phyloP scores from a whole-genome alignment of 2,329 filamentous ascomycete species.

The Botrytis paeoniae region DNA sequence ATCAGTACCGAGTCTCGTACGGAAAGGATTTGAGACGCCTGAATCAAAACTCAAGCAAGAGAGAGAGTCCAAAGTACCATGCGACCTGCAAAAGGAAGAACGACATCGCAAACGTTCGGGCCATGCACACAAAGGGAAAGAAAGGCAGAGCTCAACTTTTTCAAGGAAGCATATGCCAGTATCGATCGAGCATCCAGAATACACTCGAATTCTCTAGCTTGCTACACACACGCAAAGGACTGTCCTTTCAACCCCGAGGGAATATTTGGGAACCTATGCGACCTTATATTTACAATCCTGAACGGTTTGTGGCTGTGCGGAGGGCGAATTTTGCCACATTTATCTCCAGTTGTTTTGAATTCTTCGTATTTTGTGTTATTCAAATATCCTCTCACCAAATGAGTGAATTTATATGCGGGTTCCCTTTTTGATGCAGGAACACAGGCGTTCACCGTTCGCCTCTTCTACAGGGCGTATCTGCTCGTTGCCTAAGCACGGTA shows the following conservation, averaged over 20 bases:
- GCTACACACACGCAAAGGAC: background rate
- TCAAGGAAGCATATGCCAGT: constrained; percentile 4
- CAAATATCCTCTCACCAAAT: background rate
- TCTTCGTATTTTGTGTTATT: background rate
- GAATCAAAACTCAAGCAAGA: constrained; percentile 20
- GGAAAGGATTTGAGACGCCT: constrained; percentile 20
- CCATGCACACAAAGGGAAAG: background rate
- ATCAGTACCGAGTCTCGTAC: constrained; percentile 19
- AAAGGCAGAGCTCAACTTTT: background rate
- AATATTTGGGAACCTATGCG: background rate
- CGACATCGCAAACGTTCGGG: constrained; percentile 8
- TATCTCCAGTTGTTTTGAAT: background rate
- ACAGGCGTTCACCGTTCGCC: background rate
- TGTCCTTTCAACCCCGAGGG: background rate
- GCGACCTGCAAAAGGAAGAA: constrained; percentile 20
- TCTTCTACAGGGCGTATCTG: background rate
- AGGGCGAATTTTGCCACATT: constrained; percentile 4
- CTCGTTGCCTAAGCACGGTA: background rate
- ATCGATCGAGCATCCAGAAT: background rate
- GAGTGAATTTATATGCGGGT: constrained; percentile 1
- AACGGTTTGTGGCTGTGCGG: background rate
- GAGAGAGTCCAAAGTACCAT: background rate
- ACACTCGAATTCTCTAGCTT: background rate
- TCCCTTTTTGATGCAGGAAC: constrained; percentile 4
- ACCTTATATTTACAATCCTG: background rate